Percentiles rank a stretch among this genome's conserved stretches.
Conservation (phyloP, 305 asterid species). For the Rubia balearica region DNA sequence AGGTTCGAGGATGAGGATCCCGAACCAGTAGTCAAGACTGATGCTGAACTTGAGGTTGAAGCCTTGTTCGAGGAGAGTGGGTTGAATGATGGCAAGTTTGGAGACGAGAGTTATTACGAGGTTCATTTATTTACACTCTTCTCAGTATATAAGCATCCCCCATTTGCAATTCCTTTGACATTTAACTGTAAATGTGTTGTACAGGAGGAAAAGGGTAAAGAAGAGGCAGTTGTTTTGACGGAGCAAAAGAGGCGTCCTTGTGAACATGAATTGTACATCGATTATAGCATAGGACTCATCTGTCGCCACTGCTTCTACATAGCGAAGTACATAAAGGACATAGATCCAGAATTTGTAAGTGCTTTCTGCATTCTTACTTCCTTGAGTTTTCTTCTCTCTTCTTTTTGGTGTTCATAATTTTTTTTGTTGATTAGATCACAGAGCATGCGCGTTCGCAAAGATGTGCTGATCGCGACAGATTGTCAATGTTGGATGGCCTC, state of each 20-base stretch:
- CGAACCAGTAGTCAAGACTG: conserved; percentile 28
- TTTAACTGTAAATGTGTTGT: too few species aligned
- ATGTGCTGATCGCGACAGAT: background rate
- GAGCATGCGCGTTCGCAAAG: background rate
- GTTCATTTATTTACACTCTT: conserved; percentile 14
- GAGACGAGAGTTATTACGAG: conserved; percentile 8
- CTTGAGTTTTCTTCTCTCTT: background rate
- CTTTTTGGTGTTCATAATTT: background rate
- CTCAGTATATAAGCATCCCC: too few species aligned
- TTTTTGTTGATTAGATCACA: background rate
- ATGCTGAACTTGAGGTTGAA: conserved; percentile 27
- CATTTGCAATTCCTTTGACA: too few species aligned
- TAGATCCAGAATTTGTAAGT: conserved; percentile 26
- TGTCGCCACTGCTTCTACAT: conserved; percentile 34
- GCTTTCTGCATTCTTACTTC: background rate
- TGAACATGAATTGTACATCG: too few species aligned
- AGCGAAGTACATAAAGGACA: conserved; percentile 31
- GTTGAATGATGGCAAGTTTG: conserved; percentile 4
- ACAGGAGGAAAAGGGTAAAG: too few species aligned
- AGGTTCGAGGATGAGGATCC: conserved; percentile 36
- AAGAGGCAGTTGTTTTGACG: too few species aligned
- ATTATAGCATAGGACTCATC: conserved; percentile 27
- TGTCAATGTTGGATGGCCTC: background rate
- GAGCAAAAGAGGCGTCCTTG: too few species aligned
- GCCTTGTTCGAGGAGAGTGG: conserved; percentile 14